Conservation (phyloP, 2,329 filamentous ascomycete genomes). For the Curvularia sp. region DNA sequence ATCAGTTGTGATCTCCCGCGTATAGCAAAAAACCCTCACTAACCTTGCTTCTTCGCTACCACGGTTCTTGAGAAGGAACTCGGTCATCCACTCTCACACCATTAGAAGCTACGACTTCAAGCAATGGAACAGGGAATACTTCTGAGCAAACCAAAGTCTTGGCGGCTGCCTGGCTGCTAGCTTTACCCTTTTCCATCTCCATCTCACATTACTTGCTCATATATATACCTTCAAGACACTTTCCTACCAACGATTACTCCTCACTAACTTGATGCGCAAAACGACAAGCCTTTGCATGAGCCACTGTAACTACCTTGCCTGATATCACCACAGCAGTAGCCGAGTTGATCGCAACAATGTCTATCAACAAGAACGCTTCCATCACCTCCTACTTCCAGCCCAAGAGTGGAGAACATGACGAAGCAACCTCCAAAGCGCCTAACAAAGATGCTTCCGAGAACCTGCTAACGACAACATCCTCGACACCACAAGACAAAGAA, state of each 20-base stretch:
- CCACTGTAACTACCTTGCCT: background rate
- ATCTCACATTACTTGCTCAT: background rate
- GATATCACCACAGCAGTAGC: background rate
- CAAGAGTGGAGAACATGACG: background rate
- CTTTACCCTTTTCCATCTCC: no score
- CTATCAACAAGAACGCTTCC: background rate
- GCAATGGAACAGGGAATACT: no score
- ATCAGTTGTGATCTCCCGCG: background rate
- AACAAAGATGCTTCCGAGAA: background rate
- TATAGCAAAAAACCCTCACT: background rate
- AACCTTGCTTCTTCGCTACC: background rate
- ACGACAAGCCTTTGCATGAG: background rate
- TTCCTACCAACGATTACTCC: background rate
- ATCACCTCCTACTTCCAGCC: constrained; percentile 12
- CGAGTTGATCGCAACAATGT: background rate
- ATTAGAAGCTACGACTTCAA: no score
- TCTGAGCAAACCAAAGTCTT: background rate
- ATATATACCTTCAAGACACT: background rate
- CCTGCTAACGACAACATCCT: background rate
- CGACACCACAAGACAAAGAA: background rate
- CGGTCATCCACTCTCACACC: background rate
- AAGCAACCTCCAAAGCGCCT: background rate
- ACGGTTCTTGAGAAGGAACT: background rate
- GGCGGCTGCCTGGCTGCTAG: background rate
- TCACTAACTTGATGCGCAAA: background rate